Conservation (phyloP, 352 stramenopile species). For the Pythium dissotocum region DNA sequence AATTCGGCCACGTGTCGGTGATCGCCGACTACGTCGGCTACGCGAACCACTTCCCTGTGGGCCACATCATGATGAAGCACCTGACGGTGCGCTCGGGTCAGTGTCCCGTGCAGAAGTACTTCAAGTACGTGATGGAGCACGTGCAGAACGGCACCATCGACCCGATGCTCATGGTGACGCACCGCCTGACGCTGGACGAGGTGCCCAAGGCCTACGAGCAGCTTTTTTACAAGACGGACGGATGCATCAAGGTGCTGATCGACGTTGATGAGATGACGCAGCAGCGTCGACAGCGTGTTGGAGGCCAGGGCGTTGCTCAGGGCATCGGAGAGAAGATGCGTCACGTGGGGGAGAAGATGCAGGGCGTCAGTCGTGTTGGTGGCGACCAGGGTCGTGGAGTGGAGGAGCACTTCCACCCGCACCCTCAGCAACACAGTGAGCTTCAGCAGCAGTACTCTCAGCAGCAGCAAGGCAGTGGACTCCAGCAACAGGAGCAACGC, state of each 20-base stretch:
- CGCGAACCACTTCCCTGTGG: conserved; percentile 50
- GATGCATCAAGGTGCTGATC: conserved; percentile 38
- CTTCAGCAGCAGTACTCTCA: too few relatives aligned
- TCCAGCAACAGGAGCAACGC: too few relatives aligned
- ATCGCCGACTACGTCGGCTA: conserved; percentile 55
- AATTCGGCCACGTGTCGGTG: conserved; percentile 56
- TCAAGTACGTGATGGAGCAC: conserved; percentile 43
- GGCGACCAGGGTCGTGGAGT: neutral
- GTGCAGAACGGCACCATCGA: conserved; percentile 32
- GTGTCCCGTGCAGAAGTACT: conserved; percentile 57
- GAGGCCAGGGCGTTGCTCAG: neutral
- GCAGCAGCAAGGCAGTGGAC: neutral
- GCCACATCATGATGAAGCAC: conserved; percentile 62
- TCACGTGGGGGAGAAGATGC: conserved; percentile 4
- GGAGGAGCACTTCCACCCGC: conserved; percentile 7
- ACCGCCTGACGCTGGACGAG: conserved; percentile 31
- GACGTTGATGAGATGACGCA: neutral
- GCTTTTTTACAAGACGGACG: conserved; percentile 32
- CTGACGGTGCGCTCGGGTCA: conserved; percentile 54
- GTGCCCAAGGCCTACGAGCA: conserved; percentile 33
- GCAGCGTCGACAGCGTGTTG: neutral
- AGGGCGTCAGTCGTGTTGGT: neutral
- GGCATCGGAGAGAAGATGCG: conserved; percentile 10
- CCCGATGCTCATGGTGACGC: conserved; percentile 30
- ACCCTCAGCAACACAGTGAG: conserved; percentile 10